These are phyloP conservation scores for Meredithiella fracta DNA, from an alignment of 2,329 filamentous ascomycete species.

Conservation along the genomic window DNA sequence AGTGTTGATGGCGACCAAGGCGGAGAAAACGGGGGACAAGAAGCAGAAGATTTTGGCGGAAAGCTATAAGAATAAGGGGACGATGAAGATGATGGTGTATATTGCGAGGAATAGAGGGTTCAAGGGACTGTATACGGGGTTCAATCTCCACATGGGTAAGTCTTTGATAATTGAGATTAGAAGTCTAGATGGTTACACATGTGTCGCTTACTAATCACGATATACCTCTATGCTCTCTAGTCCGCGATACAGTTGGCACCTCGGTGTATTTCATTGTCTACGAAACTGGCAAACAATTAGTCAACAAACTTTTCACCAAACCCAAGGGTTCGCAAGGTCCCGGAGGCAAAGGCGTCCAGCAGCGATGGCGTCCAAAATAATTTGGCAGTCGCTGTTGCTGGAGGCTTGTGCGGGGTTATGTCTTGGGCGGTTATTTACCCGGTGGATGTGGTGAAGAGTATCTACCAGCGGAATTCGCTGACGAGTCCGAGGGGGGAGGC, in stretches of 20 bases:
- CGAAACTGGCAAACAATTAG: constrained; percentile 68
- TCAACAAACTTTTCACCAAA: constrained; percentile 21
- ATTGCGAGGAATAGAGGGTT: constrained; percentile 61
- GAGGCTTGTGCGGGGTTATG: constrained; percentile 66
- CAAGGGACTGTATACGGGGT: constrained; percentile 62
- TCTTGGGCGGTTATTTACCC: constrained; percentile 64
- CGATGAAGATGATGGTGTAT: constrained; percentile 57
- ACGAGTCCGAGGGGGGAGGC: constrained; percentile 49
- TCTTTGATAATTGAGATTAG: constrained; percentile 12
- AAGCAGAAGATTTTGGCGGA: constrained; percentile 43
- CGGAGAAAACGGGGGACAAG: constrained; percentile 20
- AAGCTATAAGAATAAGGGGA: constrained; percentile 65
- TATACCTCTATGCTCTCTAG: constrained; percentile 27
- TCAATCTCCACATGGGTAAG: constrained; percentile 61
- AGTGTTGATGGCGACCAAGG: constrained; percentile 47
- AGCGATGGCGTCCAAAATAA: constrained; percentile 56
- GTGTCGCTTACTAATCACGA: constrained; percentile 8
- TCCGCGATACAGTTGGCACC: constrained; percentile 69
- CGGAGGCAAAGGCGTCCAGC: constrained; percentile 45
- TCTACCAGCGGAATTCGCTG: constrained; percentile 69
- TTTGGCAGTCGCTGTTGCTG: constrained; percentile 60
- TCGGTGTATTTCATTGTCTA: constrained; percentile 82
- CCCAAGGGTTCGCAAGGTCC: constrained; percentile 2
- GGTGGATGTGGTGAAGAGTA: constrained; percentile 70
- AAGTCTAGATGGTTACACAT: background rate